Base-by-base conservation (phyloP, 192 early-diverging fungal genomes). In the Umbelopsis vinacea region DNA sequence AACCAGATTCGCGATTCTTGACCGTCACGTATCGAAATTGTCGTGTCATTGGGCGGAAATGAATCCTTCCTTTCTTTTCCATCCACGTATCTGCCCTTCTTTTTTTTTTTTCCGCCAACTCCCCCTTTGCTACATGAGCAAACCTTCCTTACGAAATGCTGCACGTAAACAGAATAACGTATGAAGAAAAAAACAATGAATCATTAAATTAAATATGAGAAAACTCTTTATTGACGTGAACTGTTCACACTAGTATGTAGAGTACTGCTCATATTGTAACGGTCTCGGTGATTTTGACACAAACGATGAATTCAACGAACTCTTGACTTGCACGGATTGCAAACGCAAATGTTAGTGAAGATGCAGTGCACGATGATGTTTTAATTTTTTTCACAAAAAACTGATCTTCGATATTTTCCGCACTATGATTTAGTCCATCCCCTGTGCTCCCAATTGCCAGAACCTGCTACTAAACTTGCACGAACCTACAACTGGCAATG, bases 301-400 rank as follows among this genome's bases (percentile, higher is more conserved):
- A 9, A 69, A 69, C 15, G 68, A 69, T 3, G 50, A 40, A 35
- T 22, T 24, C 23, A 66, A 79, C 46, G 74, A 74, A 43, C 76
- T 82, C 52, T 66, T 86, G 50, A 79, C 70, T 8, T 86, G 85
- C 74, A 67, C 57, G 23, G 85, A 86, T 71, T 86, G 85, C 71
- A 79, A 74, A 60, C 81, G 81, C 43, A 74, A 78, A 74, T 78
- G 85, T 86, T 77, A 68, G 82, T 76, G 68, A 12, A 46, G 17
- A 22, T 26, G 2, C 43, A 1, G 8, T 43, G 40, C 0, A 12
- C 11, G 5, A 7, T 43, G 40, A 1, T 0, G 6, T 43, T 43
- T 43, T 4, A 7, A n/a, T n/a, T n/a, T 43, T 11, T 11, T 43
- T 43, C 40, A 43, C 40, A 43, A 43, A 43, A 43, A 43, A 43